phyloP scores from a whole-genome alignment of 2,329 filamentous ascomycete genomes.

The Chrysosporium queenslandicum region DNA sequence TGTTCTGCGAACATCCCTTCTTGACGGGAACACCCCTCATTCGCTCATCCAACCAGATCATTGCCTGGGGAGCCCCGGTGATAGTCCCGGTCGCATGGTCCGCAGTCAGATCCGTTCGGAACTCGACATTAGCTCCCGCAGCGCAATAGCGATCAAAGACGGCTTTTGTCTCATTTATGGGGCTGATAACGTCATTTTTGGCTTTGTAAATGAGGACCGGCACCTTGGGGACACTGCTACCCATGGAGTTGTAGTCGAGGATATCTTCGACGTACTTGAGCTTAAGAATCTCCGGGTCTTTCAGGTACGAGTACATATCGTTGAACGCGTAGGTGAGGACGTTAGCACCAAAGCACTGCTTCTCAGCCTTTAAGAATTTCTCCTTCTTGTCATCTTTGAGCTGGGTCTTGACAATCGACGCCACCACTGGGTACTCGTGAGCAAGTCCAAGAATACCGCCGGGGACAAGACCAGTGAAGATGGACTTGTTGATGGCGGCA shows the following conservation, averaged over 20 bases:
- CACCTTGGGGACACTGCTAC: constrained; percentile 36
- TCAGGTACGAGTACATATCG: constrained; percentile 21
- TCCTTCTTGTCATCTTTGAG: constrained; percentile 18
- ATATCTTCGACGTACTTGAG: constrained; percentile 12
- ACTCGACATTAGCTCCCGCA: constrained; percentile 35
- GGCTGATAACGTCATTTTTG: constrained; percentile 38
- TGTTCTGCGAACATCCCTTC: constrained; percentile 6
- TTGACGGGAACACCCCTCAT: constrained; percentile 15
- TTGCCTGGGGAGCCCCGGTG: constrained; percentile 27
- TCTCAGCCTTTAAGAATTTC: constrained; percentile 19
- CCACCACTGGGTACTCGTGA: constrained; percentile 22
- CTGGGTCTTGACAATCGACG: constrained; percentile 15
- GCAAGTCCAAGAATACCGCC: constrained; percentile 22
- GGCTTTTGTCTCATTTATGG: constrained; percentile 37
- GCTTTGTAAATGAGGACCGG: constrained; percentile 46
- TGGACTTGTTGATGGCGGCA: constrained; percentile 24
- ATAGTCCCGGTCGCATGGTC: constrained; percentile 32
- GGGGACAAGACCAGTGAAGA: constrained; percentile 31
- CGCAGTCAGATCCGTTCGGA: constrained; percentile 38
- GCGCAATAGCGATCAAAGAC: constrained; percentile 37
- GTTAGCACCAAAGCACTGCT: constrained; percentile 20
- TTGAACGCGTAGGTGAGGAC: constrained; percentile 17
- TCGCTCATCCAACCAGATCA: constrained; percentile 25
- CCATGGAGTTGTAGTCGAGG: constrained; percentile 25
- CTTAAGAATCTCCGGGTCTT: constrained; percentile 18